These are phyloP conservation scores for Eucalyptus curtisii DNA, from an alignment of 345 rosid genomes.

Conservation along the genomic window DNA sequence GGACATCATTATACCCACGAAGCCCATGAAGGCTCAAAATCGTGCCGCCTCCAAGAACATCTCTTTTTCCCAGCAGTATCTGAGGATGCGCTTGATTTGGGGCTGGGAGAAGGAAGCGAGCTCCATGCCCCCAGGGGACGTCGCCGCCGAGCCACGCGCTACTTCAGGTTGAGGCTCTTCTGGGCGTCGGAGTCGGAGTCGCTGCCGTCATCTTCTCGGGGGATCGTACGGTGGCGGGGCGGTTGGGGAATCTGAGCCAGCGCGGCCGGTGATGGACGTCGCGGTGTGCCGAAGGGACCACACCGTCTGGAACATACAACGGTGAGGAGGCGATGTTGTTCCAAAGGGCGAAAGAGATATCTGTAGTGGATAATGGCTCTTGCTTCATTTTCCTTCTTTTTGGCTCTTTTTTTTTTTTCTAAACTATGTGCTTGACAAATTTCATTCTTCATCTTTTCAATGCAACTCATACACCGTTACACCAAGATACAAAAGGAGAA, in stretches of 20 bases:
- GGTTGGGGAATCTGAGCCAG: constrained; percentile 12
- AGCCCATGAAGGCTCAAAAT: background rate
- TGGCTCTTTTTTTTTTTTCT: background rate
- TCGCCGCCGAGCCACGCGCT: constrained; percentile 74
- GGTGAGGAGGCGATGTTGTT: background rate
- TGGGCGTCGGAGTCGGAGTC: constrained; percentile 16
- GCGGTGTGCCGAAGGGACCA: constrained; percentile 14
- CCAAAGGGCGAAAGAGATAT: background rate
- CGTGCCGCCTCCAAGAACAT: background rate
- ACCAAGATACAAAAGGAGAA: no score
- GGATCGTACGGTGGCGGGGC: background rate
- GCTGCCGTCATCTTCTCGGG: background rate
- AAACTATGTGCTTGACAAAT: no score
- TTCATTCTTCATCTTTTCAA: no score
- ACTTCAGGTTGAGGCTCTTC: constrained; percentile 68
- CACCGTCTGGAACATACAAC: background rate
- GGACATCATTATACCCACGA: background rate
- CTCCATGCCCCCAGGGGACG: constrained; percentile 63
- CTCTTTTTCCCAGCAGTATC: constrained; percentile 1
- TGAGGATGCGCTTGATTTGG: constrained; percentile 49
- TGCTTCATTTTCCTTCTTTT: background rate
- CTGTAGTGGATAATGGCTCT: background rate
- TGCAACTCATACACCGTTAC: no score
- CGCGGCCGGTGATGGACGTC: constrained; percentile 6
- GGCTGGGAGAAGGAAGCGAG: constrained; percentile 52